Conservation (phyloP, 2,329 filamentous ascomycete species). For the Beauveria sp. region DNA sequence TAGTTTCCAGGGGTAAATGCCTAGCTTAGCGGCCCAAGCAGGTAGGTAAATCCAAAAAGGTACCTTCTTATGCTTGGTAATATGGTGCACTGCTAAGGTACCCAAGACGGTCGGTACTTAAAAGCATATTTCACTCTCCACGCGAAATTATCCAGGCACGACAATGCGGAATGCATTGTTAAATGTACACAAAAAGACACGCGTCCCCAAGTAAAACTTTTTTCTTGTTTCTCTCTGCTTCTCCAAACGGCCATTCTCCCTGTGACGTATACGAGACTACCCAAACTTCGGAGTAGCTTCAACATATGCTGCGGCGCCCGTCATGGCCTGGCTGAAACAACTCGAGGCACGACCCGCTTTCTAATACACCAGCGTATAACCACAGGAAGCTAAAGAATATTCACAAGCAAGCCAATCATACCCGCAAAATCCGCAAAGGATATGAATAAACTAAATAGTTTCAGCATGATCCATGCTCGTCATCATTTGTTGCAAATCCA, state of each 20-base stretch:
- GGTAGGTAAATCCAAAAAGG: not conserved
- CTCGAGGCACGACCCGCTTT: conserved; percentile 12
- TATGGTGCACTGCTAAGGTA: too few relatives aligned
- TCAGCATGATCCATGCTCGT: too few relatives aligned
- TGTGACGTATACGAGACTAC: not conserved
- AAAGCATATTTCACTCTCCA: too few relatives aligned
- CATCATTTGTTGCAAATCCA: too few relatives aligned
- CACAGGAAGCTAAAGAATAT: not conserved
- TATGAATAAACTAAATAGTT: not conserved
- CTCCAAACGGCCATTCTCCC: not conserved
- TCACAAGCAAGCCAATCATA: too few relatives aligned
- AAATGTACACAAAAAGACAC: not conserved
- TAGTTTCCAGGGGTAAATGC: not conserved
- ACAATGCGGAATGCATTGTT: not conserved
- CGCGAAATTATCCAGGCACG: not conserved
- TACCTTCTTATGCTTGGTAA: too few relatives aligned
- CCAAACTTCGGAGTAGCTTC: not conserved
- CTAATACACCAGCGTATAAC: not conserved
- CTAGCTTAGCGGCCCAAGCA: not conserved
- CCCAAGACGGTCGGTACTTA: too few relatives aligned
- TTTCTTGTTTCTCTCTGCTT: not conserved
- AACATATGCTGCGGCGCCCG: not conserved
- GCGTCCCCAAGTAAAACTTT: not conserved
- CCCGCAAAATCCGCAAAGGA: not conserved
- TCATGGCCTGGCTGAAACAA: conserved; percentile 18